These are phyloP conservation scores for Scenedesmus sp. DNA, from an alignment of 163 green algal genomes.

Conservation along the genomic window DNA sequence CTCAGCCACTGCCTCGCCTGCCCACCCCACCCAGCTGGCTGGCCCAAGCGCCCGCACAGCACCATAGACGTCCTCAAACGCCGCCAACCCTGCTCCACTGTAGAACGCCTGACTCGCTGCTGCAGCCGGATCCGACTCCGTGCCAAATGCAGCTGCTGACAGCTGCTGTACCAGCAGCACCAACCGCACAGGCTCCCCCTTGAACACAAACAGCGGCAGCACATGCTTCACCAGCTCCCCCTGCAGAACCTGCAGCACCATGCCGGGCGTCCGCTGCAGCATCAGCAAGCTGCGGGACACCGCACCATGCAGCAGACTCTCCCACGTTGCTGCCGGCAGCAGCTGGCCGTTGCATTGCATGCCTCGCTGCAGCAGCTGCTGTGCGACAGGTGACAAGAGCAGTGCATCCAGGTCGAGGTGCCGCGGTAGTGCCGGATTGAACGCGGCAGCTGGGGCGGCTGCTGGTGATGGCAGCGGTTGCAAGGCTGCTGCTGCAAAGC, in stretches of 20 bases:
- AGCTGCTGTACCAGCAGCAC: conserved; percentile 35
- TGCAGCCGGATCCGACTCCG: neutral
- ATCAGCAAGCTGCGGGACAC: neutral
- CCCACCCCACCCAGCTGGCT: neutral
- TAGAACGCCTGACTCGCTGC: conserved; percentile 7
- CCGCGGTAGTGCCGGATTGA: neutral
- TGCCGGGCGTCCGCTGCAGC: conserved; percentile 16
- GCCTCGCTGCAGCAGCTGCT: conserved; percentile 1
- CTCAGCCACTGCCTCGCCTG: neutral
- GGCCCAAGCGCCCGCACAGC: neutral
- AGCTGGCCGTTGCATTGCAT: neutral
- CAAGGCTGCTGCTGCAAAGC: neutral
- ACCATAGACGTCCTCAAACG: conserved; percentile 25
- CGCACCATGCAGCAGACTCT: neutral
- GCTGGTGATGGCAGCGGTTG: conserved; percentile 28
- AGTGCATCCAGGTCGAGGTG: conserved; percentile 22
- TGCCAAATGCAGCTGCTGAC: neutral
- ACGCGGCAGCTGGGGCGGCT: neutral
- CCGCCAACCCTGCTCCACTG: neutral
- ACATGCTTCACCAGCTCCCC: conserved; percentile 4
- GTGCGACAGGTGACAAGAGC: neutral
- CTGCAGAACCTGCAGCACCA: conserved; percentile 2
- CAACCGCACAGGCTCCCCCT: conserved; percentile 2
- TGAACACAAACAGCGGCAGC: conserved; percentile 28
- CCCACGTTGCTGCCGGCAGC: neutral